Evolutionary conservation across 2,329 filamentous ascomycete genomes (phyloP).

Genomic region (Fusarium succisae): DNA sequence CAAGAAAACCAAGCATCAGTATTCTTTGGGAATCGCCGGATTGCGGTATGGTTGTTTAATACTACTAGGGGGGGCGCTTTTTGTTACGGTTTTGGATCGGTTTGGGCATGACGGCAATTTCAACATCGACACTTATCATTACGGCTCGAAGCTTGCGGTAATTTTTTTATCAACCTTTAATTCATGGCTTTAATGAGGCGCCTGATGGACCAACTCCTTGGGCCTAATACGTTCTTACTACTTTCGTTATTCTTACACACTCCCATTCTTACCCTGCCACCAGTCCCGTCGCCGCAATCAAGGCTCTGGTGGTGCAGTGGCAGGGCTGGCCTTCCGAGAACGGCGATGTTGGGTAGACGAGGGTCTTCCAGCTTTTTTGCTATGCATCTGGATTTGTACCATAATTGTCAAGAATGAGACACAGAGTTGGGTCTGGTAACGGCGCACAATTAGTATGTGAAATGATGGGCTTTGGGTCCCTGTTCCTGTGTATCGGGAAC

Average conservation of each 20-base stretch:
- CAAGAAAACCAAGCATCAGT: constrained; percentile 18
- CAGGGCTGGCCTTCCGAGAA: constrained; percentile 14
- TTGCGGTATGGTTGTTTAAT: constrained; percentile 27
- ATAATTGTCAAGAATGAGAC: constrained; percentile 25
- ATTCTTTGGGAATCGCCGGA: constrained; percentile 24
- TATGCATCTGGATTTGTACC: constrained; percentile 34
- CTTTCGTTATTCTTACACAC: constrained; percentile 24
- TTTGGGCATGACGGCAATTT: constrained; percentile 30
- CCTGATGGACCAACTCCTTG: constrained; percentile 21
- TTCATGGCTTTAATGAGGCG: constrained; percentile 39
- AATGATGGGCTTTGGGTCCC: not conserved
- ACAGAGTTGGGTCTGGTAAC: constrained; percentile 2
- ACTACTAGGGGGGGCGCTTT: constrained; percentile 20
- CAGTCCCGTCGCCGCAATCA: not conserved
- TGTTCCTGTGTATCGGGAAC: constrained; percentile 12
- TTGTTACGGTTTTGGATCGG: constrained; percentile 30
- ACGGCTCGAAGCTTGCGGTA: constrained; percentile 38
- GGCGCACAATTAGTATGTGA: not conserved
- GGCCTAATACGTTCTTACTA: constrained; percentile 27
- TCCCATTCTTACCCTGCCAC: constrained; percentile 16
- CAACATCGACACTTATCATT: constrained; percentile 25
- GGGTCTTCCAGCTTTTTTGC: not conserved
- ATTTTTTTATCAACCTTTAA: constrained; percentile 36
- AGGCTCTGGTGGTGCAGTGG: not conserved
- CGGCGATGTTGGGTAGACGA: constrained; percentile 7